Percentiles rank a stretch among this genome's conserved stretches.
Conservation (phyloP, 169 alveolate genomes). For the Neospora caninum region DNA sequence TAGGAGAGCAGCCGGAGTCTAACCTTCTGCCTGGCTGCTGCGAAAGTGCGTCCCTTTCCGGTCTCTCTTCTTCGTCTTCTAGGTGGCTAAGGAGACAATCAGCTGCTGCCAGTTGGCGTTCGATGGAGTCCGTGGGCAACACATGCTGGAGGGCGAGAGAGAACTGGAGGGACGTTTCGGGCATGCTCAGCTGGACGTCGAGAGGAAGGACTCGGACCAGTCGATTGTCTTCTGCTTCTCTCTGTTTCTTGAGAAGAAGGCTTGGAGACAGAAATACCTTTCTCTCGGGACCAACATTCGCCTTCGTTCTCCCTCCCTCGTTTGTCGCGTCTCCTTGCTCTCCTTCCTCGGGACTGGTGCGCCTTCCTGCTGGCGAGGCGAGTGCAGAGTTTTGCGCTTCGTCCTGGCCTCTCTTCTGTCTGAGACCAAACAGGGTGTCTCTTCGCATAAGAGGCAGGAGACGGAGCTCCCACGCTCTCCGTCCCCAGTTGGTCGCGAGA, state of each 20-base stretch:
- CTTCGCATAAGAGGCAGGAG: constrained; percentile 24
- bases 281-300: neutral
- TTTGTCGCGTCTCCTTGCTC: neutral
- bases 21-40: no score
- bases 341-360: no score
- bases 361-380: no score
- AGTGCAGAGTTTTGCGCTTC: neutral
- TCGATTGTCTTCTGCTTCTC: neutral
- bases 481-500: neutral
- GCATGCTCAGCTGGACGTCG: constrained; percentile 20
- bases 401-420: neutral
- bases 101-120: constrained; percentile 13
- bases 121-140: neutral
- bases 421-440: neutral
- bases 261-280: neutral
- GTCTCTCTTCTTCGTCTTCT: neutral
- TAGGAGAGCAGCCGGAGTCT: no score
- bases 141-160: constrained; percentile 2
- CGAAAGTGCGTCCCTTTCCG: neutral
- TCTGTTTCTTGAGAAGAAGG: neutral
- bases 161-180: neutral
- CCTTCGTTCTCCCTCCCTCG: neutral
- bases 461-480: constrained; percentile 12
- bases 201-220: constrained; percentile 10
- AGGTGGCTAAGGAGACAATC: constrained; percentile 27